Evolutionary conservation across 768 basidiomycete species (phyloP), one percentile per base, ranked within the genome.

Genomic region (Crucibulum laeve): DNA sequence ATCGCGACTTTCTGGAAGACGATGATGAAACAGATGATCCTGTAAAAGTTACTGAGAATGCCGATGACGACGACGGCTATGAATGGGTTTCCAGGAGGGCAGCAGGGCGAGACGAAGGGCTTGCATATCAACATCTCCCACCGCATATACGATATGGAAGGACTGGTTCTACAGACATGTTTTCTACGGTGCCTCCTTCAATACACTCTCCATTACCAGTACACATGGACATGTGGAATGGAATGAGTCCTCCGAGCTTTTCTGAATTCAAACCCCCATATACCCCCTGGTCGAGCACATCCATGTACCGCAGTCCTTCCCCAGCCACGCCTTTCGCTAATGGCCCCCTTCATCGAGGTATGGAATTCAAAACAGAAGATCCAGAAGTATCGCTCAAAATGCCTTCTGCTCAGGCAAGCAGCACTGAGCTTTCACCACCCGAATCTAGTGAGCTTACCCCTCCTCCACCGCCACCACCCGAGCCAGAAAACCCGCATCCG

Each of bases 1-100:
- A 94, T 65, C 84, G 82, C 41, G 94, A 95, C 60, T 98, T 98
- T 57, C 78, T 96, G 43, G 89, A 93, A 47, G 87, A 87, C 51
- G 86, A 89, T 52, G 80, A 82, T 0, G 79, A 83, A 21, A 76
- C 77, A 17, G 53, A 63, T 7, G 68, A 74, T 30, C 75, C 78
- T 3, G 72, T 77, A 5, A 79, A 79, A 50, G 74, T 71, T 0
- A 71, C 71, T 2, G 68, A 74, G 48, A 74, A 70, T 13, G 63
- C 58, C 11, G 80, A 78, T 11, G 84, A 83, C 32, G 82, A 85
- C n/a, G 87, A 89, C 17, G 84, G 74, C 36, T 89, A 81, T 49
- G 87, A 91, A 62, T 90, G 87, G 86, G 84, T 91, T 18, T 80
- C 85, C 5, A 71, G 86, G 33, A 69, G 75, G 43, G 82, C 76